These are phyloP conservation scores for Cryptococcus jaspeensis DNA, from an alignment of 1,284 basidiomycete species.

Conservation along the genomic window DNA sequence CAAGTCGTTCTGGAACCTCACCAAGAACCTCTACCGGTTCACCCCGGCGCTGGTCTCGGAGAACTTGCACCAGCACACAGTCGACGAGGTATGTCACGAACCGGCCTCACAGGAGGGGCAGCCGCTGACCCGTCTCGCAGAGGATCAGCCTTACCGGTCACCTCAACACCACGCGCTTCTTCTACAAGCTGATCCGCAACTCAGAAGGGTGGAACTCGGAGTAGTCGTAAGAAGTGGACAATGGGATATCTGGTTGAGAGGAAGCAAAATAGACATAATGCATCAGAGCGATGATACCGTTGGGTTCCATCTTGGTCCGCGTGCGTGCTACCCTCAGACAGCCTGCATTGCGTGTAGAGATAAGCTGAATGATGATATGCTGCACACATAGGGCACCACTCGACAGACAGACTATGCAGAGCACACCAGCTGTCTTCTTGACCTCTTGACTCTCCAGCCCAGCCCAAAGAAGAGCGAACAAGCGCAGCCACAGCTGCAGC, in stretches of 20 bases:
- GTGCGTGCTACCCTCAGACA: neutral
- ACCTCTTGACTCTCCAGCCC: too few species aligned
- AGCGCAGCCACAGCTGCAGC: too few species aligned
- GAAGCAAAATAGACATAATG: neutral
- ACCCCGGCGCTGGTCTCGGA: conserved; percentile 44
- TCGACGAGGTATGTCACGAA: conserved; percentile 49
- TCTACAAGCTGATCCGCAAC: conserved; percentile 55
- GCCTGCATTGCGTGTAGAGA: too few species aligned
- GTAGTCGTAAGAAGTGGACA: neutral
- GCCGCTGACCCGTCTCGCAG: conserved; percentile 10
- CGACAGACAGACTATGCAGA: too few species aligned
- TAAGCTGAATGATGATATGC: too few species aligned
- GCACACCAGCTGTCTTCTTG: too few species aligned
- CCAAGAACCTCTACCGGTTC: conserved; percentile 55
- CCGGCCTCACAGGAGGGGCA: neutral
- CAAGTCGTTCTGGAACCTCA: conserved; percentile 50
- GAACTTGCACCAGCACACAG: conserved; percentile 53
- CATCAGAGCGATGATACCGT: too few species aligned
- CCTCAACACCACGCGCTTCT: conserved; percentile 54
- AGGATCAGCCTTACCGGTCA: conserved; percentile 49
- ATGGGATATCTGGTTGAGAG: neutral
- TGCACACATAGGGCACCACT: too few species aligned
- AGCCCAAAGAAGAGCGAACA: too few species aligned
- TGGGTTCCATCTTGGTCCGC: too few species aligned
- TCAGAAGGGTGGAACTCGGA: conserved; percentile 44